Conservation (phyloP, 768 basidiomycete genomes). For the Lyophyllum atratum region DNA sequence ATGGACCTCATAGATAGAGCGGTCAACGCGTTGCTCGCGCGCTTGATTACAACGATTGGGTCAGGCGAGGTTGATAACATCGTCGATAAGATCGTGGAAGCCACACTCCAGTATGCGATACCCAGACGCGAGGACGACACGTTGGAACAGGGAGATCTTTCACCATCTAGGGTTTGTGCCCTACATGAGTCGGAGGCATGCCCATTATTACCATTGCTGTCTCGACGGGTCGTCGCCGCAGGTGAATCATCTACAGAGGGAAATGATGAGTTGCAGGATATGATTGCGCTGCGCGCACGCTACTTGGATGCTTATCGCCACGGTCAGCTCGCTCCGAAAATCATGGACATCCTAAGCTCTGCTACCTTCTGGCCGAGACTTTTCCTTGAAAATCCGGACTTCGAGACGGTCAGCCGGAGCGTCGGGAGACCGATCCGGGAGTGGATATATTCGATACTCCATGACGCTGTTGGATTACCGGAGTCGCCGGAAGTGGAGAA, state of each 20-base stretch:
- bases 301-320: conserved; percentile 67
- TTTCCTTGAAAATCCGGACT: conserved; percentile 81
- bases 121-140: conserved; percentile 52
- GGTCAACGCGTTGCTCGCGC: conserved; percentile 56
- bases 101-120: conserved; percentile 78
- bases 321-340: conserved; percentile 56
- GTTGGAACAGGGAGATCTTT: conserved; percentile 27
- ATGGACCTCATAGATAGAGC: conserved; percentile 78
- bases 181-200: conserved; percentile 62
- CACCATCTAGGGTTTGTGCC: conserved; percentile 47
- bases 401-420: conserved; percentile 63
- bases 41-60: conserved; percentile 49
- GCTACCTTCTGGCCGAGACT: conserved; percentile 69
- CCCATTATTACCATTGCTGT: conserved; percentile 53
- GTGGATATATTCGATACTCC: conserved; percentile 70
- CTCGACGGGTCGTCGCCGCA: conserved; percentile 37
- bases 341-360: conserved; percentile 61
- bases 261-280: conserved; percentile 20
- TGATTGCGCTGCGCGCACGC: conserved; percentile 42
- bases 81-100: conserved; percentile 69
- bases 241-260: conserved; percentile 28
- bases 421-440: conserved; percentile 63
- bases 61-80: conserved; percentile 67
- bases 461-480: conserved; percentile 66
- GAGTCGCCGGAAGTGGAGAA: conserved; percentile 22